Conservation (phyloP, 768 basidiomycete species). For the Pisolithus sp. region DNA sequence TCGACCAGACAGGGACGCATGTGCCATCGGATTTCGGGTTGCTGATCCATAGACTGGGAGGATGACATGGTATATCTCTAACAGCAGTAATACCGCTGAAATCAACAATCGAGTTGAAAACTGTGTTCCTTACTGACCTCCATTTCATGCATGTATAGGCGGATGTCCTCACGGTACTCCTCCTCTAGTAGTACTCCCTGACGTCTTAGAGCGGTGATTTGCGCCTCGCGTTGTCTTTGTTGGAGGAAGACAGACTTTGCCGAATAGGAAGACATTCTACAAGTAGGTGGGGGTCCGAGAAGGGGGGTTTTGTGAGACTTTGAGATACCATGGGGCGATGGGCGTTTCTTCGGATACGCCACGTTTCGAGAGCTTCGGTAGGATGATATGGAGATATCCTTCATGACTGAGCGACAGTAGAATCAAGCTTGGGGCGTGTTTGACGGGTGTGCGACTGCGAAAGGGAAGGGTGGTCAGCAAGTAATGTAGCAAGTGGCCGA, state of each 20-base stretch:
- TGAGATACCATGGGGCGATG: slow-evolving; percentile 72
- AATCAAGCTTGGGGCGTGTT: slow-evolving; percentile 37
- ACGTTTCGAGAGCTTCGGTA: slow-evolving; percentile 56
- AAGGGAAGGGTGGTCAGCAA: slow-evolving; percentile 16
- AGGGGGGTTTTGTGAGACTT: slow-evolving; percentile 57
- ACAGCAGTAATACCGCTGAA: not conserved
- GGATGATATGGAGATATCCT: slow-evolving; percentile 59
- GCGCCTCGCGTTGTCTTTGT: slow-evolving; percentile 64
- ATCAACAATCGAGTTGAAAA: slow-evolving; percentile 3
- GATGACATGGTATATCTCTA: slow-evolving; percentile 85
- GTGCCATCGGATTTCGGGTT: slow-evolving; percentile 98
- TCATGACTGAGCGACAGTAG: slow-evolving; percentile 50
- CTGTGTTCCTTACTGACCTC: slow-evolving; percentile 61
- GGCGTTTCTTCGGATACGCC: slow-evolving; percentile 80
- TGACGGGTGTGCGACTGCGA: slow-evolving; percentile 39
- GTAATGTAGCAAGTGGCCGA: not conserved
- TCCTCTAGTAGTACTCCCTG: slow-evolving; percentile 83
- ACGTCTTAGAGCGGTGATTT: slow-evolving; percentile 60
- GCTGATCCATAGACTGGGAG: slow-evolving; percentile 96
- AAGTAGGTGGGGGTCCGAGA: slow-evolving; percentile 40
- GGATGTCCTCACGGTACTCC: slow-evolving; percentile 92
- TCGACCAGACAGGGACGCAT: slow-evolving; percentile 99
- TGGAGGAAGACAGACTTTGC: slow-evolving; percentile 53
- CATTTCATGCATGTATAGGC: slow-evolving; percentile 94
- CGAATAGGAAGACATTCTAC: slow-evolving; percentile 60